phyloP scores from a whole-genome alignment of 1,284 basidiomycete species.

The Ganoderma resinaceum region DNA sequence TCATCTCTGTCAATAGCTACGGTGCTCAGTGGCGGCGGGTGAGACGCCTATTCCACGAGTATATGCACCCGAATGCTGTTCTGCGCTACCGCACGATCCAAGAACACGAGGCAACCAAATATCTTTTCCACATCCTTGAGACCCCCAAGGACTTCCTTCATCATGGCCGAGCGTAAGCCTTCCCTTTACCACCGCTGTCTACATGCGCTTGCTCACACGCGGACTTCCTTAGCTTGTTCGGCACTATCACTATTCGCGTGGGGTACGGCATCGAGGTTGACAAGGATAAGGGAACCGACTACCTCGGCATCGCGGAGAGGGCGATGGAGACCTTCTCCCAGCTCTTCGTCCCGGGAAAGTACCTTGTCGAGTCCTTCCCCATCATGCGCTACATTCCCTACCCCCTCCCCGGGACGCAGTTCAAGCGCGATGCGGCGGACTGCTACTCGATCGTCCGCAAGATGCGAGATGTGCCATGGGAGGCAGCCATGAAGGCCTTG shows the following conservation, averaged over 20 bases:
- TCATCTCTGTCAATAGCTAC: background rate
- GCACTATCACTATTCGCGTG: slow-evolving; percentile 31
- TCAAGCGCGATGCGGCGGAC: slow-evolving; percentile 17
- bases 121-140: slow-evolving; percentile 14
- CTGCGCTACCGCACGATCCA: slow-evolving; percentile 14
- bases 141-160: slow-evolving; percentile 15
- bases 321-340: slow-evolving; percentile 17
- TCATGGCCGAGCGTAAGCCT: slow-evolving; percentile 20
- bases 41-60: slow-evolving; percentile 20
- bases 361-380: slow-evolving; percentile 23
- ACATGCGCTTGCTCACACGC: background rate
- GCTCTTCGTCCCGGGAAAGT: slow-evolving; percentile 18
- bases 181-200: background rate
- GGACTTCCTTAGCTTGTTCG: background rate
- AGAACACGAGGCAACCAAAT: slow-evolving; percentile 10
- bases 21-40: slow-evolving; percentile 14
- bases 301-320: slow-evolving; percentile 16
- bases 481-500: slow-evolving; percentile 12
- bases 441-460: slow-evolving; percentile 1
- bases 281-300: slow-evolving; percentile 12
- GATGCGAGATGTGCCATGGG: slow-evolving; percentile 19
- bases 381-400: slow-evolving; percentile 17
- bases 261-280: slow-evolving; percentile 43
- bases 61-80: slow-evolving; percentile 12
- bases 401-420: slow-evolving; percentile 20